These are phyloP conservation scores for Aureobasidium uvarum DNA, from an alignment of 2,329 filamentous ascomycete genomes.

Conservation along the genomic window DNA sequence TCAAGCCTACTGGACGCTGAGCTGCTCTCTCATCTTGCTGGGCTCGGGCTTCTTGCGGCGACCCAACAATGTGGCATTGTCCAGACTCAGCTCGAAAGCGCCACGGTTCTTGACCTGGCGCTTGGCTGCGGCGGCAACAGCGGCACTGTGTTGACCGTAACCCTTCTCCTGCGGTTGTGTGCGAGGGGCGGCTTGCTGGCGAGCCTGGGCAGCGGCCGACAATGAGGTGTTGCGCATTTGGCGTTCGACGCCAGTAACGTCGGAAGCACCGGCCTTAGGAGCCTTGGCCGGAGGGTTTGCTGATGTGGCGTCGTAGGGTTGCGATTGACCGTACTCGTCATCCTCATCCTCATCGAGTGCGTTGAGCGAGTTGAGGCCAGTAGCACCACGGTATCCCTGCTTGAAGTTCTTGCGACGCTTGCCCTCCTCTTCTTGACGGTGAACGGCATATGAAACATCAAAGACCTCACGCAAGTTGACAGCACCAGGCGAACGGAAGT, in stretches of 20 bases:
- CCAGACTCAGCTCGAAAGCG: conserved; percentile 86
- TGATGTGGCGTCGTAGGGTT: conserved; percentile 50
- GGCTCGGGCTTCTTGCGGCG: conserved; percentile 56
- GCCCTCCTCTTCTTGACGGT: conserved; percentile 91
- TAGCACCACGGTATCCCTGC: conserved; percentile 63
- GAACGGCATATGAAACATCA: conserved; percentile 96
- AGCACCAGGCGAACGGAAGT: conserved; percentile 93
- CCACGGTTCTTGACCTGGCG: conserved; percentile 77
- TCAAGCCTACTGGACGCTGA: conserved; percentile 33
- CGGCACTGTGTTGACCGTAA: conserved; percentile 84
- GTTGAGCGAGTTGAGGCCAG: conserved; percentile 64
- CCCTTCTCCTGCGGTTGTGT: conserved; percentile 57
- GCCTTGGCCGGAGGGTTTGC: conserved; percentile 61
- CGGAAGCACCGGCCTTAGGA: conserved; percentile 58
- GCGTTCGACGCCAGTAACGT: conserved; percentile 75
- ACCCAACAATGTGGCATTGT: conserved; percentile 85
- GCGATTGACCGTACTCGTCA: conserved; percentile 60
- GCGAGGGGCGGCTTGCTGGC: conserved; percentile 53
- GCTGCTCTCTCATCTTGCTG: conserved; percentile 48
- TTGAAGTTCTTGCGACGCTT: conserved; percentile 84
- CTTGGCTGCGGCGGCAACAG: conserved; percentile 78
- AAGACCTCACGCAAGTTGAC: conserved; percentile 97
- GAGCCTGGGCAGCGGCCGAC: conserved; percentile 61
- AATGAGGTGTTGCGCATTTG: conserved; percentile 83
- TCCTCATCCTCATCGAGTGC: conserved; percentile 64